Evolutionary conservation across 768 basidiomycete species (phyloP).

Genomic region (Rhodocollybia butyracea): DNA sequence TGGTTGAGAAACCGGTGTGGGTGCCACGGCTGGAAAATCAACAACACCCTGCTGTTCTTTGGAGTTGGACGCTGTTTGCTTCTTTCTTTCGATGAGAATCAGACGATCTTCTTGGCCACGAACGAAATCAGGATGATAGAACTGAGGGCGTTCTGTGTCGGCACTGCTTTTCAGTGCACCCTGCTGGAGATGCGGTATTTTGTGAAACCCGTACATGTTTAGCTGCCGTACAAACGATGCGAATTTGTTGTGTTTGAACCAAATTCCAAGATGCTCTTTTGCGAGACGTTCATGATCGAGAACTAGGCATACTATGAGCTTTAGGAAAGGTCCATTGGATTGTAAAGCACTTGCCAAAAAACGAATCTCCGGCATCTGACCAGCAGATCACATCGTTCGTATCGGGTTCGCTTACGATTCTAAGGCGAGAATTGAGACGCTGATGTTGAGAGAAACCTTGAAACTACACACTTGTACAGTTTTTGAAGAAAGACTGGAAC

Average conservation of each 20-base stretch:
- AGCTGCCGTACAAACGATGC: constrained; percentile 88
- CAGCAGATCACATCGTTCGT: constrained; percentile 87
- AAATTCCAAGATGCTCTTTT: constrained; percentile 82
- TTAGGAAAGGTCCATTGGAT: background rate
- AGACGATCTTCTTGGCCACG: constrained; percentile 87
- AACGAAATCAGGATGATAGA: constrained; percentile 86
- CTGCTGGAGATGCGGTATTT: constrained; percentile 94
- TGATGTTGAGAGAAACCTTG: constrained; percentile 13
- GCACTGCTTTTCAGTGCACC: constrained; percentile 81
- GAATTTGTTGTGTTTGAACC: constrained; percentile 98
- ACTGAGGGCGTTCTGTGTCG: constrained; percentile 87
- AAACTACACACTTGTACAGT: constrained; percentile 72
- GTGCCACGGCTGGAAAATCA: constrained; percentile 26
- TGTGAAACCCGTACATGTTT: constrained; percentile 96
- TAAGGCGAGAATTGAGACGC: constrained; percentile 25
- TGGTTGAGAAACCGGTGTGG: constrained; percentile 10
- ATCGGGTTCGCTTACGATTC: constrained; percentile 87
- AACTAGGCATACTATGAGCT: constrained; percentile 44
- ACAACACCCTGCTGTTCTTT: constrained; percentile 27
- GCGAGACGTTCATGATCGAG: constrained; percentile 90
- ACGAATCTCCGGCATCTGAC: constrained; percentile 89
- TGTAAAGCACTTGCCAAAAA: constrained; percentile 60
- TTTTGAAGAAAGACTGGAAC: constrained; percentile 90
- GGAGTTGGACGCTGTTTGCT: constrained; percentile 42
- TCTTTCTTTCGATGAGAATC: constrained; percentile 86